Conservation (phyloP, 2,329 filamentous ascomycete genomes). For the Passalora sequoiae region DNA sequence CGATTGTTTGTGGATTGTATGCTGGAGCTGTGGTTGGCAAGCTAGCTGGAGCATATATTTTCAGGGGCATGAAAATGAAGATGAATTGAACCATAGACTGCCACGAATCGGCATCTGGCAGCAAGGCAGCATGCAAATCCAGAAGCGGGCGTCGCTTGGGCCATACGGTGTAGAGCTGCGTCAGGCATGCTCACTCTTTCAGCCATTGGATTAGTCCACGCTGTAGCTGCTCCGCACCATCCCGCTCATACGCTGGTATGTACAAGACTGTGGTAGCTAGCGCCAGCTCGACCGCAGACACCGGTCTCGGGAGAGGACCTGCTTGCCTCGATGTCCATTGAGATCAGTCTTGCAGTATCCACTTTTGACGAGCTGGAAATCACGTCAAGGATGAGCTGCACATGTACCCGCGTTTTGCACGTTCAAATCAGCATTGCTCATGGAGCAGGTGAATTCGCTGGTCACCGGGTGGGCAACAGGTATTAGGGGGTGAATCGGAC, state of each 20-base stretch:
- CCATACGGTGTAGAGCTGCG: not conserved
- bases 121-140: no score
- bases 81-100: constrained; percentile 2
- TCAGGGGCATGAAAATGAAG: constrained; percentile 39
- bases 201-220: no score
- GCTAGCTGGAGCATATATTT: constrained; percentile 49
- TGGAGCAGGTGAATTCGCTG: constrained; percentile 24
- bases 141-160: no score
- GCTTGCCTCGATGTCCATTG: constrained; percentile 23
- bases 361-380: constrained; percentile 20
- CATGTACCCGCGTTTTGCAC: constrained; percentile 24
- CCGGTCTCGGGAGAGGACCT: constrained; percentile 23
- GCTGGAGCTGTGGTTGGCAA: constrained; percentile 70
- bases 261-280: no score
- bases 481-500: no score
- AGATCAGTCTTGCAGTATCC: constrained; percentile 26
- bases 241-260: no score
- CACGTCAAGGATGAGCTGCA: constrained; percentile 13
- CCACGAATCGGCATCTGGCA: not conserved
- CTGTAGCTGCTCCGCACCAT: no score
- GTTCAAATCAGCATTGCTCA: constrained; percentile 25
- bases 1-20: constrained; percentile 78
- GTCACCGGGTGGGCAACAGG: no score
- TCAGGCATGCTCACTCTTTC: not conserved
- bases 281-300: constrained; percentile 20